Percentiles rank a stretch among this genome's conserved stretches.
Evolutionary conservation across 495 filamentous ascomycete genomes (phyloP).

Genomic region (Trichocladium antarcticum): DNA sequence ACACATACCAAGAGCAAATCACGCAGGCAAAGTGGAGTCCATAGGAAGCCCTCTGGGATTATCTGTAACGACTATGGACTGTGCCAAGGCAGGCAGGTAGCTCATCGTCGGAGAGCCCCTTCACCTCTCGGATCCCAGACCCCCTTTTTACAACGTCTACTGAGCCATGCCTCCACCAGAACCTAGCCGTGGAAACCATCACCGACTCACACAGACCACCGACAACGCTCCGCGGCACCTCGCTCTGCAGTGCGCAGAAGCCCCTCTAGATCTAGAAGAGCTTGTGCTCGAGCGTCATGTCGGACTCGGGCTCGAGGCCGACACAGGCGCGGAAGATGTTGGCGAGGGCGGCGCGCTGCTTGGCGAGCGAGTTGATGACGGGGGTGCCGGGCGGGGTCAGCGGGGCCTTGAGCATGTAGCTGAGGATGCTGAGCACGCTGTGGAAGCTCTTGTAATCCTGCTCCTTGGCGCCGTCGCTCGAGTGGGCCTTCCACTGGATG

Average conservation of each 20-base stretch:
- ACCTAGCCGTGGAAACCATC: no score
- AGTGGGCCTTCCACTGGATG: slow-evolving; percentile 73
- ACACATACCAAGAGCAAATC: no score
- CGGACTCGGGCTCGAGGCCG: slow-evolving; percentile 92
- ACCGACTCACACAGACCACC: no score
- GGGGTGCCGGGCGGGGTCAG: slow-evolving; percentile 91
- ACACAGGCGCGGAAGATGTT: slow-evolving; percentile 99
- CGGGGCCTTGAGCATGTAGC: slow-evolving; percentile 99
- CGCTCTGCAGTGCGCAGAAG: no score
- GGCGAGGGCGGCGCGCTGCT: slow-evolving; percentile 87
- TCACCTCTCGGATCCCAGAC: slow-evolving; percentile 1
- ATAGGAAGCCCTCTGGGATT: background rate
- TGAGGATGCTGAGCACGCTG: slow-evolving; percentile 91
- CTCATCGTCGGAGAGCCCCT: background rate
- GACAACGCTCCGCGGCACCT: no score
- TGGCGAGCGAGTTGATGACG: slow-evolving; percentile 89
- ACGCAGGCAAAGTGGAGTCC: background rate
- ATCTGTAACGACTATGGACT: background rate
- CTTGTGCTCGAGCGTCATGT: slow-evolving; percentile 99
- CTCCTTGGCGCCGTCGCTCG: slow-evolving; percentile 38
- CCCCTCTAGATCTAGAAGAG: slow-evolving; percentile 46
- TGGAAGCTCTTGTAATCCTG: slow-evolving; percentile 88
- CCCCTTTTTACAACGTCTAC: background rate
- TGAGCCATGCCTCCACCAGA: background rate
- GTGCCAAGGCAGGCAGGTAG: background rate